A percentile compares a stretch with the other conserved stretches of the same genome.
Conservation (phyloP, 106 monocot genomes). For the Triglochin maritima region DNA sequence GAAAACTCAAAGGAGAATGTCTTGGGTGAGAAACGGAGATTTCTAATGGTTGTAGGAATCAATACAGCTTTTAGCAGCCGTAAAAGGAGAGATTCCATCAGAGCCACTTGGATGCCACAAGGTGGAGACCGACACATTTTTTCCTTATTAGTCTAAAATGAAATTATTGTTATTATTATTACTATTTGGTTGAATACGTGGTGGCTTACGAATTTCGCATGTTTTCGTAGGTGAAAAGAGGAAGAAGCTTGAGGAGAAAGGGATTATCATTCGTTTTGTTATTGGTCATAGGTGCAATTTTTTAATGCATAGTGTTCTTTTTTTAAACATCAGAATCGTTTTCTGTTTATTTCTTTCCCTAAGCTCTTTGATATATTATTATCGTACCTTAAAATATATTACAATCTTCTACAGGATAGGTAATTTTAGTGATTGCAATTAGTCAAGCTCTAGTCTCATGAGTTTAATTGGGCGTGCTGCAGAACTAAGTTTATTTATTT, state of each 20-base stretch:
- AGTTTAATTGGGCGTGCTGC: too few relatives aligned
- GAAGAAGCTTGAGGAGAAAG: conserved; percentile 71
- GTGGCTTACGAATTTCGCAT: neutral
- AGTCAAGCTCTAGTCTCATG: too few relatives aligned
- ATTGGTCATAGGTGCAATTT: conserved; percentile 64
- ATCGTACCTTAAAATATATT: too few relatives aligned
- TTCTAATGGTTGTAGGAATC: conserved; percentile 83
- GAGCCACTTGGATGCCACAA: conserved; percentile 93
- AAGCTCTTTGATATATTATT: too few relatives aligned
- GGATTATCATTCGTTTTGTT: conserved; percentile 70
- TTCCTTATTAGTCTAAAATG: neutral
- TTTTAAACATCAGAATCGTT: too few relatives aligned
- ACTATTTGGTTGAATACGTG: neutral
- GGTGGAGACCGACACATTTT: conserved; percentile 24
- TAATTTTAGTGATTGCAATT: too few relatives aligned
- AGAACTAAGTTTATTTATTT: too few relatives aligned
- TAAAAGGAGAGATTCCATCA: conserved; percentile 87
- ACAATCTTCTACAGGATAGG: too few relatives aligned
- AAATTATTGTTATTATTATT: neutral
- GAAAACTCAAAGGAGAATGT: conserved; percentile 27
- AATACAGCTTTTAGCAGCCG: conserved; percentile 99
- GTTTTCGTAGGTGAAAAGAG: conserved; percentile 50
- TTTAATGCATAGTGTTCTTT: neutral
- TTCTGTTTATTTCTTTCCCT: too few relatives aligned
- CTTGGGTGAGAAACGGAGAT: conserved; percentile 29